Evolutionary conservation across 495 filamentous ascomycete species (phyloP).

Genomic region (Lophium mytilinum): DNA sequence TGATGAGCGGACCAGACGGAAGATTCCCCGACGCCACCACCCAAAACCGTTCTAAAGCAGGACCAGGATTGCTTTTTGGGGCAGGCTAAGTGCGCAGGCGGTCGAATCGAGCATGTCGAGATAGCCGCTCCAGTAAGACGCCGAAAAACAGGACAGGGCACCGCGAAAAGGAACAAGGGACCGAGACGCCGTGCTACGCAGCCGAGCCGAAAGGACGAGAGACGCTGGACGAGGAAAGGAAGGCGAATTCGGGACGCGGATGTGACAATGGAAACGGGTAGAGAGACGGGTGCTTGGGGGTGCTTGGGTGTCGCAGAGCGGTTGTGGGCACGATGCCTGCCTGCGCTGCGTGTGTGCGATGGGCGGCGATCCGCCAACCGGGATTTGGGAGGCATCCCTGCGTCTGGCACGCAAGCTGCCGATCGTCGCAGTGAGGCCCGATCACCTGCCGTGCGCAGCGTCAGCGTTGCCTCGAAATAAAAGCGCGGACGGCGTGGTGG

Average conservation of each 20-base stretch:
- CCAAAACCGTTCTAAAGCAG: constrained; percentile 2
- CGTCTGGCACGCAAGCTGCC: background rate
- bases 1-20: constrained; percentile 1
- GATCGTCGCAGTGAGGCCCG: background rate
- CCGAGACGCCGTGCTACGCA: too few relatives aligned
- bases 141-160: background rate
- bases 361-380: background rate
- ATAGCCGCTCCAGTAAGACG: background rate
- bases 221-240: too few relatives aligned
- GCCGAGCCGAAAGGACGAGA: too few relatives aligned
- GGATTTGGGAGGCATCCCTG: constrained; percentile 2
- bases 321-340: too few relatives aligned
- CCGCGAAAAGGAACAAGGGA: too few relatives aligned
- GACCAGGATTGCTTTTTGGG: background rate
- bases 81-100: background rate
- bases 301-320: too few relatives aligned
- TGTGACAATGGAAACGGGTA: too few relatives aligned
- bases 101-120: background rate
- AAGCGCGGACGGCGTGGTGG: too few relatives aligned
- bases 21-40: background rate
- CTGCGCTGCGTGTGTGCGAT: too few relatives aligned
- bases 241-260: too few relatives aligned
- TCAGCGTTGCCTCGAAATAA: too few relatives aligned
- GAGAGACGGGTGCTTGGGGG: too few relatives aligned
- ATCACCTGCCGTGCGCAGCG: background rate